Evolutionary conservation across 768 basidiomycete species (phyloP), one percentile per base, ranked within the genome.

Genomic region (Tricholoma terreum): DNA sequence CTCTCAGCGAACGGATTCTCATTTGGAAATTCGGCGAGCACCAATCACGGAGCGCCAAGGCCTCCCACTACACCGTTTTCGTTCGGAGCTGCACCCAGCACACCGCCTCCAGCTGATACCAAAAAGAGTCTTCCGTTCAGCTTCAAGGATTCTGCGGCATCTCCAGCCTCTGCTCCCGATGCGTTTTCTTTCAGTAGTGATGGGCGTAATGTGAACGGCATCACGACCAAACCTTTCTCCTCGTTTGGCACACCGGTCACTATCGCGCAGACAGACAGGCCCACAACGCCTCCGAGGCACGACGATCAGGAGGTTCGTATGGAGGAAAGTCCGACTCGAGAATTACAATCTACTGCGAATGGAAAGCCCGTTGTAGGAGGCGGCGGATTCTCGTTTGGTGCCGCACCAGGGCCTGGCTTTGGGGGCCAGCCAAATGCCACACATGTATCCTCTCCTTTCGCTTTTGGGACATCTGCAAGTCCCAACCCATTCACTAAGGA

Each of bases 291-390:
- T 9, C 89, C 89, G 3, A 79, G 74, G 64, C 83, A 77, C 56
- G 75, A 76, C 33, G 86, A 85, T 45, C 80, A 85, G 50, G 89
- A 89, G 58, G 81, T 87, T 61, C 81, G 73, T 55, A 92, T 92
- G 90, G 90, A 92, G 38, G 90, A 91, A 70, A 92, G 90, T 61
- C 90, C 90, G 1, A 84, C 81, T 2, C 78, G 88, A 57, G 86
- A 86, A 8, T 72, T 83, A 64, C 80, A 72, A 21, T 82, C 78
- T 14, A 68, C 27, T 27, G 21, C 27, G 38, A 38, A 31, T 17
- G 30, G 60, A 38, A 73, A 73, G 55, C 77, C 75, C 45, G 66
- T 73, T 17, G 71, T 80, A 17, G 73, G 75, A 3, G 69, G 78
- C 10, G 67, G 66, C 40, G 74, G 72, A 38, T 85, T 88, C 63